Evolutionary conservation across 2,329 filamentous ascomycete genomes (phyloP).

Genomic region (Cryphonectria nitschkei): DNA sequence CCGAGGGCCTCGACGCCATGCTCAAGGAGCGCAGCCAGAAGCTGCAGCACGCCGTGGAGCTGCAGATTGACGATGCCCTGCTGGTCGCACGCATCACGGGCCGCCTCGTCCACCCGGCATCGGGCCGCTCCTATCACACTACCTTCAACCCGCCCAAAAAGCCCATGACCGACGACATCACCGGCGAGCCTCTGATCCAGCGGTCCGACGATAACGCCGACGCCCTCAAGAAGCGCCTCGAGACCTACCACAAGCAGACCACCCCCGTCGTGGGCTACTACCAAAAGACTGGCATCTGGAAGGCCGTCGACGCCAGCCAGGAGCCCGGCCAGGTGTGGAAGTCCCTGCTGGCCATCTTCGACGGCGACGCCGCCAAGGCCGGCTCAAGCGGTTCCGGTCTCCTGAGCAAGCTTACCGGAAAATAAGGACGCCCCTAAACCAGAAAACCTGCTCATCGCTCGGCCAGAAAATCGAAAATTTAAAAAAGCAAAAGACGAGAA

Average conservation of each 20-base stretch:
- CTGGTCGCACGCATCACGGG: slow-evolving; percentile 96
- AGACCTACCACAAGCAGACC: slow-evolving; percentile 94
- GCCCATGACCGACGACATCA: slow-evolving; percentile 93
- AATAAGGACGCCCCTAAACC: slow-evolving; percentile 13
- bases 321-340: slow-evolving; percentile 96
- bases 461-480: background rate
- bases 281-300: slow-evolving; percentile 97
- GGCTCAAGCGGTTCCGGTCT: slow-evolving; percentile 43
- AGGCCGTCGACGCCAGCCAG: slow-evolving; percentile 92
- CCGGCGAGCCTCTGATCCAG: slow-evolving; percentile 94
- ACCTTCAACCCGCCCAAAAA: slow-evolving; percentile 98
- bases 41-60: slow-evolving; percentile 93
- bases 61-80: slow-evolving; percentile 93
- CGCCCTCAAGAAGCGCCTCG: slow-evolving; percentile 90
- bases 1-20: slow-evolving; percentile 93
- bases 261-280: slow-evolving; percentile 93
- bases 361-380: slow-evolving; percentile 60
- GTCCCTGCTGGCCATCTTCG: slow-evolving; percentile 83
- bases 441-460: background rate
- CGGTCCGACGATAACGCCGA: slow-evolving; percentile 96
- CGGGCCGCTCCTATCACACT: slow-evolving; percentile 95
- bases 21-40: slow-evolving; percentile 76
- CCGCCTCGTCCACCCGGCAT: slow-evolving; percentile 92
- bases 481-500: background rate
- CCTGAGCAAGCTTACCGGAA: slow-evolving; percentile 45